These are phyloP conservation scores for Pugionium cornutum DNA, from an alignment of 345 rosid genomes.

Conservation along the genomic window DNA sequence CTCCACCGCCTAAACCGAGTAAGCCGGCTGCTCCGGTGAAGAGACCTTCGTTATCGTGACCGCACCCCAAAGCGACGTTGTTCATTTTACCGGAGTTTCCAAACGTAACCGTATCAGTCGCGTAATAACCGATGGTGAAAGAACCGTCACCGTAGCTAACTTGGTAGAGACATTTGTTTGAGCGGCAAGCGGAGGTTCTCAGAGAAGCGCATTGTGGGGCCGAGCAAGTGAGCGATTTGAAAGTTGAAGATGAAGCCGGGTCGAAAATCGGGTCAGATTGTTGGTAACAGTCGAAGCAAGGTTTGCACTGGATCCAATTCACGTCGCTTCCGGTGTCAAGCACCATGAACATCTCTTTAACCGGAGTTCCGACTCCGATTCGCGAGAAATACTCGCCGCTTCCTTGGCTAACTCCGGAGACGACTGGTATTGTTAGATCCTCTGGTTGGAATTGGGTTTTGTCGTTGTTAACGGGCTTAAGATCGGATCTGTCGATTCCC, in stretches of 20 bases:
- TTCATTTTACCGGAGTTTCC: slow-evolving; percentile 48
- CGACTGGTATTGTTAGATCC: slow-evolving; percentile 63
- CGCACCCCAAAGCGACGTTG: slow-evolving; percentile 72
- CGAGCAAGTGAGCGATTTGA: slow-evolving; percentile 53
- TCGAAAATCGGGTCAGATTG: slow-evolving; percentile 80
- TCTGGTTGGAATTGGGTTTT: slow-evolving; percentile 47
- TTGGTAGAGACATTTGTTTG: slow-evolving; percentile 63
- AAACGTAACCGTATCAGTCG: slow-evolving; percentile 75
- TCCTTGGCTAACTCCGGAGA: slow-evolving; percentile 76
- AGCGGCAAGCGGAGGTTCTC: slow-evolving; percentile 54
- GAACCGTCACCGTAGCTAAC: slow-evolving; percentile 96
- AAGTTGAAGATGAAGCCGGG: slow-evolving; percentile 69
- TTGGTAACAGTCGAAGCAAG: slow-evolving; percentile 77
- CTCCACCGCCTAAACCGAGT: slow-evolving; percentile 93
- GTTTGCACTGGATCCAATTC: slow-evolving; percentile 85
- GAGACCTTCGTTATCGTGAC: slow-evolving; percentile 84
- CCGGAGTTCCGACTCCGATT: slow-evolving; percentile 76
- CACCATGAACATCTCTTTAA: slow-evolving; percentile 61
- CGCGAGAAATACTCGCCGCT: slow-evolving; percentile 94
- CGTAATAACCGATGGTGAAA: slow-evolving; percentile 69
- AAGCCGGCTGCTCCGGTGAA: slow-evolving; percentile 84
- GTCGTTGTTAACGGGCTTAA: slow-evolving; percentile 46
- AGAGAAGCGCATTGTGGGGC: slow-evolving; percentile 59
- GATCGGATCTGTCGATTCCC: slow-evolving; percentile 51
- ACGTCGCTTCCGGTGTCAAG: slow-evolving; percentile 87